These are phyloP conservation scores for Blastomyces parvus DNA, from an alignment of 2,329 filamentous ascomycete species.

Conservation along the genomic window DNA sequence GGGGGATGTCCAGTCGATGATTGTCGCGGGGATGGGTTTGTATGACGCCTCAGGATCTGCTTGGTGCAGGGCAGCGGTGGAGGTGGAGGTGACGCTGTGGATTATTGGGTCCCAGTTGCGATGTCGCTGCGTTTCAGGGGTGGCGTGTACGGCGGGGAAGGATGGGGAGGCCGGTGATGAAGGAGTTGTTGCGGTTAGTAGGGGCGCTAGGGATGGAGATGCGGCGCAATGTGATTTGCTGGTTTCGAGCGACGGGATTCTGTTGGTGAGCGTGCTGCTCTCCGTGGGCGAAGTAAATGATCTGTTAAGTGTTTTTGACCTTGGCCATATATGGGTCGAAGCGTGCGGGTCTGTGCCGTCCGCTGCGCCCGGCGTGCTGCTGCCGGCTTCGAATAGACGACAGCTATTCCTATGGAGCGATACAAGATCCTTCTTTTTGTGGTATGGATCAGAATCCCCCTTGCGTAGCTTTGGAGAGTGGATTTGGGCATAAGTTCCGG, in stretches of 20 bases:
- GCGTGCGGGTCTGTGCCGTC: constrained; percentile 3
- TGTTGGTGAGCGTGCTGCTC: not conserved
- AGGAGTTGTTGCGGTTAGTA: constrained; percentile 87
- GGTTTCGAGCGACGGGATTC: not conserved
- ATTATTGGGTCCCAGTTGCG: constrained; percentile 7
- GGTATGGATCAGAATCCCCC: constrained; percentile 18
- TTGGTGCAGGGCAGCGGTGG: not conserved
- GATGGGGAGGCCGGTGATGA: constrained; percentile 58
- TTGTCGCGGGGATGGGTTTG: constrained; percentile 28
- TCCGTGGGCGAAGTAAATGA: not conserved
- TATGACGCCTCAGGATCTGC: not conserved
- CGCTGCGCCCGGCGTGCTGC: constrained; percentile 7
- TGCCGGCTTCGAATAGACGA: constrained; percentile 28
- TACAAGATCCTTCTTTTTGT: constrained; percentile 26
- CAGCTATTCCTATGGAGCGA: constrained; percentile 34
- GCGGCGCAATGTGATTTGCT: constrained; percentile 42
- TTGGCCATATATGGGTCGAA: not conserved
- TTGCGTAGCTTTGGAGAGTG: constrained; percentile 20
- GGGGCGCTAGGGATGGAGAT: constrained; percentile 89
- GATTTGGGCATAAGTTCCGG: constrained; percentile 24
- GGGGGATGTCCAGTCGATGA: constrained; percentile 40
- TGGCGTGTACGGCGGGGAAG: constrained; percentile 1
- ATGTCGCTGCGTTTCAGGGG: constrained; percentile 3
- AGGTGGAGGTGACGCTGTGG: not conserved
- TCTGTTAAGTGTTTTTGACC: not conserved